Base-by-base conservation (phyloP, 2,329 filamentous ascomycete species). In the Alternaria brassicae region DNA sequence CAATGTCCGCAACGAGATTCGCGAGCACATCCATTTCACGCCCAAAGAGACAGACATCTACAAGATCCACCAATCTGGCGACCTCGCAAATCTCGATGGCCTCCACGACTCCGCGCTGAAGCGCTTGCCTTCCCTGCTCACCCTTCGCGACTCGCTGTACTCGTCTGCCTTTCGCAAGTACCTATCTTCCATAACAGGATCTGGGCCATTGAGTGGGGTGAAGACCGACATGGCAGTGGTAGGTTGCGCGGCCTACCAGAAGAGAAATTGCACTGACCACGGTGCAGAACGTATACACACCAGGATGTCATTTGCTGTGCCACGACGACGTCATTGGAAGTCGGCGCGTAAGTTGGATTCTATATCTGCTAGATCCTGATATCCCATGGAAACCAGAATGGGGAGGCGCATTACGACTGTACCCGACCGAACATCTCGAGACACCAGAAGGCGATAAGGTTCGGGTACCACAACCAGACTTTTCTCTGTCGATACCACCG, bases 261-360 rank as follows among this genome's bases (percentile, higher is more conserved):
- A 25, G 50, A 44, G 25, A 37, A 45, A 37, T 44, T 25, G 40
- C 58, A 45, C 63, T 73, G 45, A 74, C 42, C 17, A 19, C 23
- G 12, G 36, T 4, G 19, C 56, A 75, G 72, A 99, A 99, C 76
- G 89, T 99, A 50, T 99, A 99, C 79, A 97, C 93, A 0, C 94
- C 95, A 5, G 94, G 95, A 39, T 98, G 94, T 76, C 96, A 96
- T 77, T 85, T 99, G 25, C 84, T 99, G 28, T 98, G 95, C 80
- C 95, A 99, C 74, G 95, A 99, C 83, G 95, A 99, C 80, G 95
- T 99, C 61, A 99, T 99, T 78, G 95, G 95, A n/a, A 97, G 91
- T 73, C 87, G 95, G 61, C 89, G 93, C 66, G 89, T 99, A 72
- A 97, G 93, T 83, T 99, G 97, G 78, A 99, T 99, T 67, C 84